Base-by-base conservation (phyloP, 2,329 filamentous ascomycete species). In the Arthrobotrys musiformis region DNA sequence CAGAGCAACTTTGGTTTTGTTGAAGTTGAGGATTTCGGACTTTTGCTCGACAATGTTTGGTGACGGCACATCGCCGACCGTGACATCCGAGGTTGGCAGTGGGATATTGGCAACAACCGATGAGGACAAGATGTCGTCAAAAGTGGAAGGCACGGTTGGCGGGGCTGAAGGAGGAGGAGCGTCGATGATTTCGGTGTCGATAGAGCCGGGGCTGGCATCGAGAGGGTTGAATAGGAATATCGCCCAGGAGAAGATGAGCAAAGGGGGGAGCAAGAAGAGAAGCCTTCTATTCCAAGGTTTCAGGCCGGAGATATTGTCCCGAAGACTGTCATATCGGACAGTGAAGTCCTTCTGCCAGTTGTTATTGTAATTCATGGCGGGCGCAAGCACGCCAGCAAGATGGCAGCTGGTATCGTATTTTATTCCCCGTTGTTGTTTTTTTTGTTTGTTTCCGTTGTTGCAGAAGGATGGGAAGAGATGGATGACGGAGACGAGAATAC, bases 1-100 rank as follows among this genome's bases (percentile, higher is more conserved):
- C 4, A 89, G 84, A 24, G 87, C 88, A 26, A 89, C 83, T 81
- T 88, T 88, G 78, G 84, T 85, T n/a, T 70, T 61, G 60, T 77
- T 77, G 52, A 69, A 77, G 44, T 33, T 66, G 17, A 77, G 66
- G 9, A 77, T 40, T 42, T 77, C 73, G 17, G 73, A 67, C 42
- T 70, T 70, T n/a, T 66, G 66, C 19, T 70, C 66, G 44, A 70
- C 50, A 9, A 66, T 37, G 13, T 13, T 33, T 15, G 67, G 56
- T 22, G 56, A 17, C 6, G 37, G 44, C 28, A 60, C 30, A 15
- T 44, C 24, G 26, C 37, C 33, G 42, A 69, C 17, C 30, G 40
- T 40, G 1, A 50, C 28, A 22, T 58, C 54, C 13, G 37, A 37
- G 26, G n/a, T 58, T 9, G 54, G 11, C 17, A 26, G 33, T 19